Base-by-base conservation (phyloP, 768 basidiomycete genomes). In the Hydnum rufescens region DNA sequence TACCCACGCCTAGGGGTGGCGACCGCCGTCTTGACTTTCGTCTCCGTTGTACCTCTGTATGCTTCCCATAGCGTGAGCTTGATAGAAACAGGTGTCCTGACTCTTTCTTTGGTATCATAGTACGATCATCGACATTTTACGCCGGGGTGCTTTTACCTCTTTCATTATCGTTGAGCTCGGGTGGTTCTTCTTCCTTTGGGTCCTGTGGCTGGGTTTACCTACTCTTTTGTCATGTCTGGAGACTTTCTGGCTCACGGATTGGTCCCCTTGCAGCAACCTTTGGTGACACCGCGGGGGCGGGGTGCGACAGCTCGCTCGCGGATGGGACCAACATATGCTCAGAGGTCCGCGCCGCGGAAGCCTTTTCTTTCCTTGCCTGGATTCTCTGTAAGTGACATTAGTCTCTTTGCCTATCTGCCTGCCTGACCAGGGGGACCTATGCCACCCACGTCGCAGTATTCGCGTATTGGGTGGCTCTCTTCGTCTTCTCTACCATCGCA, bases 401-500 rank as follows among this genome's bases (percentile, higher is more conserved):
- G 31, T 4, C 26, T 4, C 32, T 32, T 50, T 3, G 50, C 25
- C 51, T n/a, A n/a, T n/a, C n/a, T 55, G 23, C 34, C 34, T 28
- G n/a, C 28, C 32, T 39, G 19, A 22, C 52, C 57, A 39, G 54
- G 58, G 48, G 61, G 61, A 18, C 55, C 63, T 49, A 58, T 60
- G 49, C 63, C 60, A 8, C 62, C 63, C 57, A 57, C 51, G 61
- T 18, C 43, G 23, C 25, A 23, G 42, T 5, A 25, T 31, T 25
- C 22, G 59, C 49, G 19, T 73, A 71, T 58, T 60, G 58, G 39
- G 47, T 55, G 31, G 53, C 59, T 32, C 60, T 71, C 23, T 42
- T 70, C 51, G 52, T 57, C n/a, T 60, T 66, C 39, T 57, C 65
- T 34, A 51, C 66, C 54, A 60, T 64, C 1, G 61, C 63, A 18